These are phyloP conservation scores for Xylaria longipes DNA, from an alignment of 495 filamentous ascomycete genomes.

Conservation along the genomic window DNA sequence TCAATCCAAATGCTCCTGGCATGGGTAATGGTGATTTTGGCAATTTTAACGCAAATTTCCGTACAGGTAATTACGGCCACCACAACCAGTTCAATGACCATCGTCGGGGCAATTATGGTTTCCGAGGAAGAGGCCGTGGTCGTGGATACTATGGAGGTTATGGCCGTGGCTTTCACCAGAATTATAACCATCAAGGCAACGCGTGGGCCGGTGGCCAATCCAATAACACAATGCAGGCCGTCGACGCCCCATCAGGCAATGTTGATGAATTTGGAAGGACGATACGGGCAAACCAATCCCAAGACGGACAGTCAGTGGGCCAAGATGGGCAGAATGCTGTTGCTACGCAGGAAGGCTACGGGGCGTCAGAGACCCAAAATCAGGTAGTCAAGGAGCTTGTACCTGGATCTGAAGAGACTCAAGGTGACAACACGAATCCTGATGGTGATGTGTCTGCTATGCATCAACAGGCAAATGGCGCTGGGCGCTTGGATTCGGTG, in stretches of 20 bases:
- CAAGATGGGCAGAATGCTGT: slow-evolving; percentile 35
- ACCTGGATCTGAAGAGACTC: slow-evolving; percentile 31
- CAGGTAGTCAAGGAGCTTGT: slow-evolving; percentile 32
- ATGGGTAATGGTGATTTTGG: slow-evolving; percentile 83
- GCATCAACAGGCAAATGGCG: slow-evolving; percentile 23
- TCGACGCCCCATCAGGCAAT: slow-evolving; percentile 45
- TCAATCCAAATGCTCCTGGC: slow-evolving; percentile 75
- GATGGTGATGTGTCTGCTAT: slow-evolving; percentile 43
- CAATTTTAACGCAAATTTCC: slow-evolving; percentile 77
- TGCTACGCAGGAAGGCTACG: slow-evolving; percentile 28
- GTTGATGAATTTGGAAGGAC: slow-evolving; percentile 62
- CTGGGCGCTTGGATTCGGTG: slow-evolving; percentile 14
- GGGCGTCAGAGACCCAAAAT: slow-evolving; percentile 28
- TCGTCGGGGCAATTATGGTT: slow-evolving; percentile 62
- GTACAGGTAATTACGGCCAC: slow-evolving; percentile 68
- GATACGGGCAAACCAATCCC: slow-evolving; percentile 40
- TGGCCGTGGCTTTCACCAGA: slow-evolving; percentile 51
- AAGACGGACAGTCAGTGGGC: slow-evolving; percentile 30
- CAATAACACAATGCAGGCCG: slow-evolving; percentile 28
- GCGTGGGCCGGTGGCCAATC: slow-evolving; percentile 30
- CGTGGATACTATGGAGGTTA: slow-evolving; percentile 59
- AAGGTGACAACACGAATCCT: slow-evolving; percentile 34
- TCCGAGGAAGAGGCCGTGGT: slow-evolving; percentile 69
- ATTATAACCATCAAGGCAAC: slow-evolving; percentile 37
- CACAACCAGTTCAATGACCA: slow-evolving; percentile 69